A percentile compares a stretch with the other conserved stretches of the same genome.
These are phyloP conservation scores for Primulina tabacum DNA, from an alignment of 257 asterid species.

Conservation along the genomic window DNA sequence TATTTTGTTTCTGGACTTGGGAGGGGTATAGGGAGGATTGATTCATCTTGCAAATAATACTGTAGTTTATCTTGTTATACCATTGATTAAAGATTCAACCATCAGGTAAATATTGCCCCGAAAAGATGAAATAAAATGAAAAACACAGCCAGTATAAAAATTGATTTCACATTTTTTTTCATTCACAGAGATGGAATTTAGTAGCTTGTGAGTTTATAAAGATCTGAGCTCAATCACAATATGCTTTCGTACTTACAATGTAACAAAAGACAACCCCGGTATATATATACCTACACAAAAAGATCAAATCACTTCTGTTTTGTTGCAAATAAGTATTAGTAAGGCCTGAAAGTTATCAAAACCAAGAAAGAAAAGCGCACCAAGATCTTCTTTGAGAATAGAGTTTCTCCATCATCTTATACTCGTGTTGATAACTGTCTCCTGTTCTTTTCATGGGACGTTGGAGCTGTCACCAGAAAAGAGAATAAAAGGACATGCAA, in stretches of 20 bases:
- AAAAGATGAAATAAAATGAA: neutral
- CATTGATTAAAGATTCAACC: neutral
- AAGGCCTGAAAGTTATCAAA: constrained; percentile 25
- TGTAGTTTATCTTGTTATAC: neutral
- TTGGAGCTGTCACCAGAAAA: constrained; percentile 37
- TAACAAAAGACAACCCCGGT: constrained; percentile 16
- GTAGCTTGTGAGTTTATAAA: constrained; percentile 22
- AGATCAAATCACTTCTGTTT: constrained; percentile 19
- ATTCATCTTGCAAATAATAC: constrained; percentile 7
- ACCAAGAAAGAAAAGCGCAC: constrained; percentile 27
- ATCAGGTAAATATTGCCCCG: neutral
- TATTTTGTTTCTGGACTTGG: neutral
- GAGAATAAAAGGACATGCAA: neutral
- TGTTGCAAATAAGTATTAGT: neutral
- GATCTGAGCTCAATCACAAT: constrained; percentile 23
- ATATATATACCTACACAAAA: constrained; percentile 23
- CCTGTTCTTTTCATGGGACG: constrained; percentile 32
- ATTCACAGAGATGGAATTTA: constrained; percentile 24
- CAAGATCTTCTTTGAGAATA: constrained; percentile 20
- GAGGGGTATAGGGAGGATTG: neutral
- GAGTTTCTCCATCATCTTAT: constrained; percentile 30
- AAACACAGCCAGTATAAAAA: neutral
- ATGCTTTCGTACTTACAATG: constrained; percentile 37
- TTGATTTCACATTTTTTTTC: constrained; percentile 26
- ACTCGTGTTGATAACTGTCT: constrained; percentile 26